Evolutionary conservation across 2,329 filamentous ascomycete genomes (phyloP).

Genomic region (Aspergillus felis): DNA sequence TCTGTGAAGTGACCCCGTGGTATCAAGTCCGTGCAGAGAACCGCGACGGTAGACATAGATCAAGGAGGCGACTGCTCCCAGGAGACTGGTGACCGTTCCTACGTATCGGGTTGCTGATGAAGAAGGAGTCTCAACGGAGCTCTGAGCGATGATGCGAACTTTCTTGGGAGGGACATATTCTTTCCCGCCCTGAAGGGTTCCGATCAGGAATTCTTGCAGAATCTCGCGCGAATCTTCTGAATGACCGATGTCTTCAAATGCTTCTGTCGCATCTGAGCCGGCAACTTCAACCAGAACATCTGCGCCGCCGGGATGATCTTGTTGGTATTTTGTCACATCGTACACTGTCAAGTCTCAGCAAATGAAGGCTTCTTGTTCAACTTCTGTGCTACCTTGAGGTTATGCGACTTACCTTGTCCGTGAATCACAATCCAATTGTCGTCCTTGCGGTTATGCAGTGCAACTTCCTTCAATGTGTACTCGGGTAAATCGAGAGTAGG

Average conservation of each 20-base stretch:
- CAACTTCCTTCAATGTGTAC: slow-evolving; percentile 23
- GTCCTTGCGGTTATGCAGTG: slow-evolving; percentile 46
- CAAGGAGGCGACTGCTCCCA: slow-evolving; percentile 28
- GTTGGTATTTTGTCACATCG: slow-evolving; percentile 53
- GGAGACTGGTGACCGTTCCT: slow-evolving; percentile 12
- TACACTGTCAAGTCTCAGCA: slow-evolving; percentile 45
- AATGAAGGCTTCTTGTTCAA: background rate
- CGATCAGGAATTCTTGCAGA: slow-evolving; percentile 25
- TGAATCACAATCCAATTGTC: slow-evolving; percentile 56
- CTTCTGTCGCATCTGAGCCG: slow-evolving; percentile 39
- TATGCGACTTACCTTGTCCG: slow-evolving; percentile 42
- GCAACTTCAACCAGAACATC: slow-evolving; percentile 38
- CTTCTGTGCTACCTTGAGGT: background rate
- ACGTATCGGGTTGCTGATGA: slow-evolving; percentile 27
- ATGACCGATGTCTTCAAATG: slow-evolving; percentile 42
- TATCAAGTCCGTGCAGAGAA: too few species aligned
- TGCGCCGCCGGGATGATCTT: slow-evolving; percentile 53
- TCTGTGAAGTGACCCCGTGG: too few species aligned
- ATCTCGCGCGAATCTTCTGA: slow-evolving; percentile 42
- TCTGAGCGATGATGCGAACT: slow-evolving; percentile 15
- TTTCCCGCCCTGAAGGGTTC: slow-evolving; percentile 22
- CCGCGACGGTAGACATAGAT: slow-evolving; percentile 25
- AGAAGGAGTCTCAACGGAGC: slow-evolving; percentile 4
- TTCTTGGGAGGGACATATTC: slow-evolving; percentile 10
- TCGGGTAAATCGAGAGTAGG: slow-evolving; percentile 8